Percentiles rank a stretch among this genome's conserved stretches.
phyloP scores from a whole-genome alignment of 805 yeast species.

The Kuraishia floccosa region DNA sequence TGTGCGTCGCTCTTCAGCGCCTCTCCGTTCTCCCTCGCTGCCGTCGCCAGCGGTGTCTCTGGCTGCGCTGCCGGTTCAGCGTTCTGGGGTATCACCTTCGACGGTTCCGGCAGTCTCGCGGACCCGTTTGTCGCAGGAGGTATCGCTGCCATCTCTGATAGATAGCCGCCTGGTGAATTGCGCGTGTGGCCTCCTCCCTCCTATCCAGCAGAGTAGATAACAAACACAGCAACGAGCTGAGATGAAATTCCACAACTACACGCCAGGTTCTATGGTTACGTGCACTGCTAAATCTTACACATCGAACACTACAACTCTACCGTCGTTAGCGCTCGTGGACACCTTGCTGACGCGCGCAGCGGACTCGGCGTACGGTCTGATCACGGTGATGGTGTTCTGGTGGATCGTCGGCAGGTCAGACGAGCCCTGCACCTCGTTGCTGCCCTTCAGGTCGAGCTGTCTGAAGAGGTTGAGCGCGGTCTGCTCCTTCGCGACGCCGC shows the following conservation, averaged over 20 bases:
- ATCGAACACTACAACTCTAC: slow-evolving; percentile 74
- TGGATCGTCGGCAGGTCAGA: slow-evolving; percentile 64
- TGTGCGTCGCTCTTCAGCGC: too few species aligned
- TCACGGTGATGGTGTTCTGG: slow-evolving; percentile 76
- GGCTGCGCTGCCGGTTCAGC: not conserved
- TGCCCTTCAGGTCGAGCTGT: slow-evolving; percentile 92
- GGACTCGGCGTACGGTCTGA: slow-evolving; percentile 37
- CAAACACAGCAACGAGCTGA: too few species aligned
- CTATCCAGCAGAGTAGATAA: too few species aligned
- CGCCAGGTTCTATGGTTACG: too few species aligned
- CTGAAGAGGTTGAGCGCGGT: slow-evolving; percentile 88
- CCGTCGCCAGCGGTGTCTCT: slow-evolving; percentile 1
- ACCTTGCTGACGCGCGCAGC: slow-evolving; percentile 45
- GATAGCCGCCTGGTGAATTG: too few species aligned
- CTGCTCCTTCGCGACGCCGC: slow-evolving; percentile 50
- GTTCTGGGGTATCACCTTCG: too few species aligned
- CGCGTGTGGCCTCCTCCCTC: too few species aligned
- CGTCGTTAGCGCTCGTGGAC: slow-evolving; percentile 81
- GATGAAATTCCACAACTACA: too few species aligned
- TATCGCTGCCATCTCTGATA: too few species aligned
- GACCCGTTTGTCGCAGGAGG: too few species aligned
- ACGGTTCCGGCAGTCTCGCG: too few species aligned
- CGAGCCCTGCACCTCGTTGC: slow-evolving; percentile 30
- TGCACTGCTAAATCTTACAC: too few species aligned
- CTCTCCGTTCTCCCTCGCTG: not conserved